Conservation (phyloP, 345 rosid species). For the Gossypium bickii region DNA sequence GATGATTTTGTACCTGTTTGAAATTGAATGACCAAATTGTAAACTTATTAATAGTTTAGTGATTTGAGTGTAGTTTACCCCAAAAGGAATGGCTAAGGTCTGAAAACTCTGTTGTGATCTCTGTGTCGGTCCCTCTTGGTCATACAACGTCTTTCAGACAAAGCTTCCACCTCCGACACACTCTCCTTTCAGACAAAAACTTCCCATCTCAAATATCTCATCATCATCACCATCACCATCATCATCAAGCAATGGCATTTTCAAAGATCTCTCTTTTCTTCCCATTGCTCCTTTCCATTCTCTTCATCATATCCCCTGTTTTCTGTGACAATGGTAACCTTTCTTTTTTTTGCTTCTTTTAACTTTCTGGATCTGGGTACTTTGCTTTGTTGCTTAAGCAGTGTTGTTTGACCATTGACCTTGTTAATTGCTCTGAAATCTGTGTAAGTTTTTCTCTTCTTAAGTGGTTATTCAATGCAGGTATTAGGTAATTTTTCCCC, state of each 20-base stretch:
- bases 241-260: conserved; percentile 40
- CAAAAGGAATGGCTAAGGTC: background rate
- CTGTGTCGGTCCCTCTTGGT: background rate
- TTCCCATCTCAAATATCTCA: background rate
- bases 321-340: conserved; percentile 34
- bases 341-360: background rate
- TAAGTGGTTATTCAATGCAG: background rate
- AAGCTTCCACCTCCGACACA: background rate
- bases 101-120: conserved; percentile 2
- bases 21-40: no score
- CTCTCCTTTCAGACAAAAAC: background rate
- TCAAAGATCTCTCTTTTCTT: conserved; percentile 32
- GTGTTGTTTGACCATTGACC: background rate
- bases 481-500: background rate
- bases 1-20: no score
- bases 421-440: conserved; percentile 8
- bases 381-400: background rate
- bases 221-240: background rate
- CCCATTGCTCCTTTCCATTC: conserved; percentile 23
- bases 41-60: no score
- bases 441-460: background rate
- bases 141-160: background rate
- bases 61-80: no score
- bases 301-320: conserved; percentile 31
- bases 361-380: background rate